phyloP scores from a whole-genome alignment of 2,329 filamentous ascomycete species.

The Rhexocercosporidium sp. region DNA sequence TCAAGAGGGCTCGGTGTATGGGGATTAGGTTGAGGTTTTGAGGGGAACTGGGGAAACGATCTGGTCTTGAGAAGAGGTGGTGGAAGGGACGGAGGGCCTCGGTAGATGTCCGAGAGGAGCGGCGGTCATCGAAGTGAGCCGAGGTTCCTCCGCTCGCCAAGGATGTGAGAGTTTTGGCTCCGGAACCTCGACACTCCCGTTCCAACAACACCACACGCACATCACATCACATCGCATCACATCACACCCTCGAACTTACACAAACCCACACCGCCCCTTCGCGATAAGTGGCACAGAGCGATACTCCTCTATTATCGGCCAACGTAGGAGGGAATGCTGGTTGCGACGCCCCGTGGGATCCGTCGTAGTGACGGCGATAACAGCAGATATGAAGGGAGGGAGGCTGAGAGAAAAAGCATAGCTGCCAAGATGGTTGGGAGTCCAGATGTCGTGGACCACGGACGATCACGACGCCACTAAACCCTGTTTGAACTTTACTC shows the following conservation, averaged over 20 bases:
- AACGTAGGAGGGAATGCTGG: not conserved
- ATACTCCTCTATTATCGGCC: not conserved
- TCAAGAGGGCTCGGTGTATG: not conserved
- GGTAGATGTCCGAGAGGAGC: not conserved
- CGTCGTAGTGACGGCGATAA: not conserved
- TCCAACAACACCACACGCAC: slow-evolving; percentile 1
- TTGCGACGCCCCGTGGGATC: not conserved
- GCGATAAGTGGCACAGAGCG: not conserved
- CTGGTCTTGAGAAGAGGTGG: not conserved
- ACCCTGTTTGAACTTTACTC: not conserved
- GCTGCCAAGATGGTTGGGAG: not conserved
- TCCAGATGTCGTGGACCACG: not conserved
- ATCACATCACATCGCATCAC: not conserved
- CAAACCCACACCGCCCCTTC: not conserved
- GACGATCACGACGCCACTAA: not conserved
- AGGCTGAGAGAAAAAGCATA: slow-evolving; percentile 1
- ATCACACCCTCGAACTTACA: not conserved
- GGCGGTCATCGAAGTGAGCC: not conserved
- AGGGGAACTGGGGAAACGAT: not conserved
- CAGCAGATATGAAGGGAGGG: not conserved
- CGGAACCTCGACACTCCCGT: not conserved
- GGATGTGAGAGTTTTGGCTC: not conserved
- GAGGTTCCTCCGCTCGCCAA: not conserved
- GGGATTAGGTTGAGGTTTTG: not conserved
- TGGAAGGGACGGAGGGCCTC: not conserved